Evolutionary conservation across 306 rosid genomes (phyloP), one percentile per base, ranked within the genome.

Genomic region (Cicer cuneatum): DNA sequence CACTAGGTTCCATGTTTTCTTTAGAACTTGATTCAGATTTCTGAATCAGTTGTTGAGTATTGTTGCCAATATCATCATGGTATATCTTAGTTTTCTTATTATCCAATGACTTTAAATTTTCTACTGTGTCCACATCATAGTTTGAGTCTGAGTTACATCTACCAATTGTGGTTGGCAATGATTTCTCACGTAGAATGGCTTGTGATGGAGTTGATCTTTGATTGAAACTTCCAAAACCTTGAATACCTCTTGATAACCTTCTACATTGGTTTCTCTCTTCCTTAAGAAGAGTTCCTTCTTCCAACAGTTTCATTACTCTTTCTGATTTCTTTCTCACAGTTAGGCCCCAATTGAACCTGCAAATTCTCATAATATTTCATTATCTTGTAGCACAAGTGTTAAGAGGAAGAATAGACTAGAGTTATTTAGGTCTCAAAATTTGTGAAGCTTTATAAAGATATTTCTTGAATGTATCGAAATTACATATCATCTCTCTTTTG

Each of bases 291-390:
- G 81, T 64, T 16, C 89, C 89, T 75, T 85, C 82, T 69, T 88
- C 85, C 10, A 94, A 81, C 41, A 92, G 73, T 51, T 85, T 90
- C 89, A 86, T 7, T 66, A 92, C 78, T 74, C 92, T 69, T 77
- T 82, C 93, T 3, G 97, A 86, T 82, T 89, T 94, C 66, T 90
- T 94, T 75, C 96, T 86, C 7, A 89, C 95, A 18, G 91, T 81
- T 40, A 94, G 58, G 39, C 99, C 99, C 99, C 99, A 94, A 12
- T 94, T 94, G 87, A 94, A 94, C 85, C 97, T 94, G 89, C 71
- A 45, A 37, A 57, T 1, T 60, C 61, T 21, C 71, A 38, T 52
- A 15, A 63, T 48, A 8, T 18, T 12, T 72, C 51, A 68, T 39
- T 41, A 57, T 43, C 65, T 49, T 38, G 65, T 12, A 19, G 46